Evolutionary conservation across 2,329 filamentous ascomycete species (phyloP).

Genomic region (Xylogone sp.): DNA sequence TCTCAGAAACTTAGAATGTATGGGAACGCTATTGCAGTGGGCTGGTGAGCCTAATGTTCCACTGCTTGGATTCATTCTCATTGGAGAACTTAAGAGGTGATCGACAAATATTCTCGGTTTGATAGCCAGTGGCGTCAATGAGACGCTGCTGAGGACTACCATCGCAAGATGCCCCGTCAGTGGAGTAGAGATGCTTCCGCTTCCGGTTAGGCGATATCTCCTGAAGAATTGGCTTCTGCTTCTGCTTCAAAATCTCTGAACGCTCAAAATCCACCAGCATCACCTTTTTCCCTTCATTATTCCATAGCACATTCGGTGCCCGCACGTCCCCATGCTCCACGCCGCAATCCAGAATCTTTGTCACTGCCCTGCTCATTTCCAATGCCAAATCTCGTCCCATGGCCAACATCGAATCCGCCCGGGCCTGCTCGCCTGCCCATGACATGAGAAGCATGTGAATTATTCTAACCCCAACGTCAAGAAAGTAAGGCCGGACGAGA

Average conservation of each 20-base stretch:
- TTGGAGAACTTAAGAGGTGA: too few species aligned
- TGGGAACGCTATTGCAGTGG: too few species aligned
- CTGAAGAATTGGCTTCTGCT: slow-evolving; percentile 3
- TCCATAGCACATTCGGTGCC: slow-evolving; percentile 18
- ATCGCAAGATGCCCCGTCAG: too few species aligned
- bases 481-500: slow-evolving; percentile 21
- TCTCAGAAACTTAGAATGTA: too few species aligned
- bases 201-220: slow-evolving; percentile 12
- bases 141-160: too few species aligned
- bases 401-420: slow-evolving; percentile 10
- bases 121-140: too few species aligned
- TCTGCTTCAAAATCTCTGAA: slow-evolving; percentile 13
- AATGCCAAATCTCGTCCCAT: slow-evolving; percentile 14
- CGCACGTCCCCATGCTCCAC: slow-evolving; percentile 17
- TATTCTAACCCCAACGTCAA: slow-evolving; percentile 16
- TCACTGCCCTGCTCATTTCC: slow-evolving; percentile 12
- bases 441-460: slow-evolving; percentile 16
- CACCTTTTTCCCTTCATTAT: slow-evolving; percentile 14
- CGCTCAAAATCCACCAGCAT: slow-evolving; percentile 18
- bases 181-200: too few species aligned
- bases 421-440: slow-evolving; percentile 18
- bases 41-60: too few species aligned
- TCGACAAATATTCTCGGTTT: too few species aligned
- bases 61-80: too few species aligned
- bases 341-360: slow-evolving; percentile 10